A percentile compares a stretch with the other conserved stretches of the same genome.
Evolutionary conservation across 1,284 basidiomycete species (phyloP).

Genomic region (Apiotrichum akiyoshidainum): DNA sequence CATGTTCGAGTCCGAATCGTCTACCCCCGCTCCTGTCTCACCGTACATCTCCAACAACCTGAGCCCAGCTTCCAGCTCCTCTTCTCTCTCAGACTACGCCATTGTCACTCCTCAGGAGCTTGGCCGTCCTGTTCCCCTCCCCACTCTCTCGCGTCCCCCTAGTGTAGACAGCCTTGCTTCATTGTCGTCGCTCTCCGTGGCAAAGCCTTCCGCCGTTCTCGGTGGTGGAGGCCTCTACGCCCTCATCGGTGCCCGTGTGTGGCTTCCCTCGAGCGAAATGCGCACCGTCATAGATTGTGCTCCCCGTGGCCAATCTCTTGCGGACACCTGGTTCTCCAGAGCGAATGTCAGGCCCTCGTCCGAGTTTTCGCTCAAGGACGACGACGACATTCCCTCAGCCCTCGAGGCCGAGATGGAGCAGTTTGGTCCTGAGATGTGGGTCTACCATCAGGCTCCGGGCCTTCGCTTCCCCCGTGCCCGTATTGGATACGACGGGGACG

Average conservation of each 20-base stretch:
- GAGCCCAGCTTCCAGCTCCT: not conserved
- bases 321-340: not conserved
- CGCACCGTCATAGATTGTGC: constrained; percentile 30
- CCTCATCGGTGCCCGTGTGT: constrained; percentile 39
- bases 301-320: not conserved
- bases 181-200: not conserved
- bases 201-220: constrained; percentile 43
- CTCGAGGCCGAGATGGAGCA: constrained; percentile 22
- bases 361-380: not conserved
- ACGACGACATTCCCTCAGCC: constrained; percentile 23
- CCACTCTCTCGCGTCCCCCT: not conserved
- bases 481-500: constrained; percentile 38
- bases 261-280: constrained; percentile 26
- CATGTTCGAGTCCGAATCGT: constrained; percentile 3
- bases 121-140: not conserved
- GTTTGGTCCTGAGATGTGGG: constrained; percentile 41
- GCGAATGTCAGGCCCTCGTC: not conserved
- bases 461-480: constrained; percentile 27
- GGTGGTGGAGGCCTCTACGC: constrained; percentile 45
- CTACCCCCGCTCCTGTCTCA: not conserved
- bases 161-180: not conserved
- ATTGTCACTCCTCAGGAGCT: not conserved
- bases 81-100: not conserved
- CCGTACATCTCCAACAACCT: not conserved
- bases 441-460: constrained; percentile 26